phyloP scores from a whole-genome alignment of 2,329 filamentous ascomycete species.

The Penicillium verrucosum region DNA sequence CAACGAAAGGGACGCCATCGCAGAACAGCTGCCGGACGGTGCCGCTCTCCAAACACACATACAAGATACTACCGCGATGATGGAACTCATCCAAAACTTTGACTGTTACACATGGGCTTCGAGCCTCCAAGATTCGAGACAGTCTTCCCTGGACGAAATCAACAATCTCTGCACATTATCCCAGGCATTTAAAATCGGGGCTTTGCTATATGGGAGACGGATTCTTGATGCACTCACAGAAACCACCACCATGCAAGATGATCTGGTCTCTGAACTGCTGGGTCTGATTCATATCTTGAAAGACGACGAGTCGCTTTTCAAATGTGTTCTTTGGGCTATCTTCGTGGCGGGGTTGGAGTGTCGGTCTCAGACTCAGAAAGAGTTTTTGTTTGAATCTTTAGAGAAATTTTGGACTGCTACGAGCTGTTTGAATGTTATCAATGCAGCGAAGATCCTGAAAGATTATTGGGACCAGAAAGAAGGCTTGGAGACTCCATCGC shows the following conservation, averaged over 20 bases:
- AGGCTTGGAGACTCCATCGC: constrained; percentile 4
- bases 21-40: constrained; percentile 4
- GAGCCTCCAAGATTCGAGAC: constrained; percentile 14
- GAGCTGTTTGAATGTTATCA: constrained; percentile 33
- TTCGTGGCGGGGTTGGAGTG: constrained; percentile 35
- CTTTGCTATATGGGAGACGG: constrained; percentile 32
- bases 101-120: constrained; percentile 29
- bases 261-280: constrained; percentile 26
- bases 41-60: constrained; percentile 2
- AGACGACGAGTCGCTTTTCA: constrained; percentile 27
- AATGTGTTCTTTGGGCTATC: constrained; percentile 37
- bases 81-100: constrained; percentile 23
- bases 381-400: constrained; percentile 24
- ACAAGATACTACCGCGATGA: constrained; percentile 13
- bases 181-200: constrained; percentile 29
- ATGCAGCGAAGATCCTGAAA: constrained; percentile 29
- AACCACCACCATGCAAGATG: constrained; percentile 13
- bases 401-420: constrained; percentile 32
- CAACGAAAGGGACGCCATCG: constrained; percentile 25
- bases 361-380: constrained; percentile 19
- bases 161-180: constrained; percentile 27
- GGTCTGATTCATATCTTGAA: constrained; percentile 24
- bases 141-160: constrained; percentile 14
- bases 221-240: constrained; percentile 27
- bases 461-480: constrained; percentile 25